Evolutionary conservation across 148 eudicot species (phyloP).

Genomic region (Cornus controversa): DNA sequence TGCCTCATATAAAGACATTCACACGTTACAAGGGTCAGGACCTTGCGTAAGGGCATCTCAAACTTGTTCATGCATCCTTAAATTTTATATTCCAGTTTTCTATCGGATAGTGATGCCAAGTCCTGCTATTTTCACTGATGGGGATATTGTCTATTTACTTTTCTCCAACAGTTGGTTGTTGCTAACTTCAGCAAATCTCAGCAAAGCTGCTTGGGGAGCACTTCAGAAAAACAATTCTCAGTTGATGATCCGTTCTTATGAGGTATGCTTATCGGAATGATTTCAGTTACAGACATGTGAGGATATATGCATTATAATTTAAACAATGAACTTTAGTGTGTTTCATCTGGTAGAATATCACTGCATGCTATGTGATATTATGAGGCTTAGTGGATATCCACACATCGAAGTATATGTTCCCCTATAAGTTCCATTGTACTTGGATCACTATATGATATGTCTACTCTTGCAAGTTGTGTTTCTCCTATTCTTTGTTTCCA

Average conservation of each 20-base stretch:
- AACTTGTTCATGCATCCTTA: conserved; percentile 5
- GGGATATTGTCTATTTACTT: background rate
- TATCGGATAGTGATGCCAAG: background rate
- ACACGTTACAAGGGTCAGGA: conserved; percentile 85
- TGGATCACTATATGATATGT: background rate
- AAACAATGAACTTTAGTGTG: background rate
- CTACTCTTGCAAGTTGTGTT: background rate
- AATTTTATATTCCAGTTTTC: background rate
- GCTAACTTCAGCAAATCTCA: conserved; percentile 90
- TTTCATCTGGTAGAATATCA: background rate
- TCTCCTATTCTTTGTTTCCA: background rate
- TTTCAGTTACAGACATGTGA: background rate
- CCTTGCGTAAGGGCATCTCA: conserved; percentile 65
- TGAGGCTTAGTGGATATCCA: background rate
- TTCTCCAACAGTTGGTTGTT: conserved; percentile 72
- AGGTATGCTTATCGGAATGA: conserved; percentile 42
- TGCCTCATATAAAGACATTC: conserved; percentile 97
- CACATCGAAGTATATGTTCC: background rate
- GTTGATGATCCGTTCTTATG: conserved; percentile 96
- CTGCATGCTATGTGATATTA: background rate
- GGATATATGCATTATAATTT: background rate
- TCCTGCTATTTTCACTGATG: conserved; percentile 15
- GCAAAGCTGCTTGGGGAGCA: conserved; percentile 99
- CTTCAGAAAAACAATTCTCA: conserved; percentile 90
- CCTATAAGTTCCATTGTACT: background rate